Base-by-base conservation (phyloP, 345 rosid species). In the Dipteronia dyeriana region DNA sequence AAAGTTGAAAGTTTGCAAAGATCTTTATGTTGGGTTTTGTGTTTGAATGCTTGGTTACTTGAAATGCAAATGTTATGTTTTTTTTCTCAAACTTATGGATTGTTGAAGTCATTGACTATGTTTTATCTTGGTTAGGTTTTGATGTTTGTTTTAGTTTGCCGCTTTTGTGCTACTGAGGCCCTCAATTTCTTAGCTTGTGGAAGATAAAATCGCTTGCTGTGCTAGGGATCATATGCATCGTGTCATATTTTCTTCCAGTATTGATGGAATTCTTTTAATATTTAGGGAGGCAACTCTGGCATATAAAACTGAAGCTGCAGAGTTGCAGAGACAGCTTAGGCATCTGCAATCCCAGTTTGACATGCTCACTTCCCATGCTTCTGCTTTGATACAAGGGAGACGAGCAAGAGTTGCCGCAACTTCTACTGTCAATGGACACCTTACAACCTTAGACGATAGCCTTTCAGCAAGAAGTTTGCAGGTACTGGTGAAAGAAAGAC, bases 331-430 rank as follows among this genome's bases (percentile, higher is more conserved):
- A 84, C 98, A 94, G 85, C 95, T 94, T 76, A 85, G 82, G 78
- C 87, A 89, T 83, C 83, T 94, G 85, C 98, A 94, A 81, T 89
- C 91, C 78, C 97, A 94, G 63, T 90, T 85, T 84, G 95, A 96
- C 78, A 86, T 94, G 88, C 97, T 92, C 25, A 82, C 92, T 71
- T 83, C 85, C 66, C 97, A 95, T 72, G 91, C 94, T 78, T 95
- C 98, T 29, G 79, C 94, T 78, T 88, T 94, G 84, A 89, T 89
- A 60, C 98, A 95, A 72, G 99, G 99, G 74, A 88, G 98, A 82
- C 89, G 98, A 64, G 94, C 97, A 74, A 87, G 98, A 81, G 97
- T 95, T 70, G 91, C 98, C 67, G 94, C 98, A 61, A 93, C 96
- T 63, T 90, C 98, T 66, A 84, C 91, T 74, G 94, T 92, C 53